phyloP scores from a whole-genome alignment of 2,329 filamentous ascomycete species.

The Colletotrichum karsti region DNA sequence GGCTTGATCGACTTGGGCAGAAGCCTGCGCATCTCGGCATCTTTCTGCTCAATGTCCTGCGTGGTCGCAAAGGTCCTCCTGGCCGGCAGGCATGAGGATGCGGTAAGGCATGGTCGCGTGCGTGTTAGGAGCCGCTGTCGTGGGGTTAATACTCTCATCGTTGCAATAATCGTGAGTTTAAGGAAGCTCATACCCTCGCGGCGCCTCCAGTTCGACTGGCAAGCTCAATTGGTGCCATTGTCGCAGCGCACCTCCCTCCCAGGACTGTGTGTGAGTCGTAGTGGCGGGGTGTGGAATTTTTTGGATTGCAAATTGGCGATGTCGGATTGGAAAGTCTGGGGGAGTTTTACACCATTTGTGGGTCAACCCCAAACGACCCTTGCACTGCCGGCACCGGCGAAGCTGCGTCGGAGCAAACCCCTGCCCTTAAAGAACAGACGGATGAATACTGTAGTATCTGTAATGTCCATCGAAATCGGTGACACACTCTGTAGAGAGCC shows the following conservation, averaged over 20 bases:
- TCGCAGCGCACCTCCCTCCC: slow-evolving; percentile 30
- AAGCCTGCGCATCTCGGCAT: slow-evolving; percentile 38
- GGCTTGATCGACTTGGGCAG: slow-evolving; percentile 50
- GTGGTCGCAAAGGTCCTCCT: slow-evolving; percentile 30
- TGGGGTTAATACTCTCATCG: slow-evolving; percentile 9
- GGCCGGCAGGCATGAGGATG: slow-evolving; percentile 23
- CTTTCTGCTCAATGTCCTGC: slow-evolving; percentile 33
- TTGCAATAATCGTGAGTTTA: background rate
- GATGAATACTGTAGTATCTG: no score
- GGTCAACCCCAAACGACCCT: slow-evolving; percentile 14
- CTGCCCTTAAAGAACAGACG: background rate
- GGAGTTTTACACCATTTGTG: slow-evolving; percentile 18
- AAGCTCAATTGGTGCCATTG: slow-evolving; percentile 61
- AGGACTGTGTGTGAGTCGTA: slow-evolving; percentile 21
- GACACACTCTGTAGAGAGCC: no score
- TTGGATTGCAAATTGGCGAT: slow-evolving; percentile 32
- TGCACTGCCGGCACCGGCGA: slow-evolving; percentile 24
- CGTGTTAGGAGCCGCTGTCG: slow-evolving; percentile 45
- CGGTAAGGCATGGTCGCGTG: slow-evolving; percentile 26
- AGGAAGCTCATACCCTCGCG: slow-evolving; percentile 48
- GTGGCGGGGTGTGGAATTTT: slow-evolving; percentile 29
- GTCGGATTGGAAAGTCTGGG: slow-evolving; percentile 32
- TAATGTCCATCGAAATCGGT: no score
- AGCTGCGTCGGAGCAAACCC: slow-evolving; percentile 11
- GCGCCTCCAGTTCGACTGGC: slow-evolving; percentile 57